Evolutionary conservation across 768 basidiomycete species (phyloP).

Genomic region (Cyclocybe aegerita): DNA sequence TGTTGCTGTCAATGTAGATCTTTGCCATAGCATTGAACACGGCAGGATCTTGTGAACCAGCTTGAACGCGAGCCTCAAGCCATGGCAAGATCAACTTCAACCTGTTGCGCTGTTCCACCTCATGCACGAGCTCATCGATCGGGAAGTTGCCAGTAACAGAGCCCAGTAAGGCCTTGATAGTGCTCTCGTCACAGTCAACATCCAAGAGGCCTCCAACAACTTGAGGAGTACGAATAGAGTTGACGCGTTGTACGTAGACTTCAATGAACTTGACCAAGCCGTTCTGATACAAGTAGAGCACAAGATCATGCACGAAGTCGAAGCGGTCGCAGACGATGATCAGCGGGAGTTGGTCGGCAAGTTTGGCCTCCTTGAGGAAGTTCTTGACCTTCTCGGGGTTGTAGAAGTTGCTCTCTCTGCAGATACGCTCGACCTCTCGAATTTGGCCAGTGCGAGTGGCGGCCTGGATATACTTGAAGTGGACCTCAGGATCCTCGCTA

Average conservation of each 20-base stretch:
- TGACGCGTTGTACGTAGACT: conserved; percentile 99
- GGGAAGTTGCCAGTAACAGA: conserved; percentile 97
- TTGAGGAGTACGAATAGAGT: conserved; percentile 95
- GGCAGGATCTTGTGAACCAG: conserved; percentile 91
- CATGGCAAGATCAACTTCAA: conserved; percentile 97
- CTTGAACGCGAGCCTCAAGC: conserved; percentile 91
- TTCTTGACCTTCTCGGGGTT: conserved; percentile 99
- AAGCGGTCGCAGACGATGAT: conserved; percentile 99
- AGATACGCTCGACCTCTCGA: conserved; percentile 98
- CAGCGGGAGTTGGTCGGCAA: conserved; percentile 93
- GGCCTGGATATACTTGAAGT: conserved; percentile 99
- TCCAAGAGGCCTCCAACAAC: conserved; percentile 96
- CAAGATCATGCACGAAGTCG: conserved; percentile 98
- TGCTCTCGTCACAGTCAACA: conserved; percentile 95
- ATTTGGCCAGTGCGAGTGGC: conserved; percentile 98
- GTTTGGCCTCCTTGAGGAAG: conserved; percentile 98
- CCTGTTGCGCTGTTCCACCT: conserved; percentile 95
- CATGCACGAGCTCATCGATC: conserved; percentile 95
- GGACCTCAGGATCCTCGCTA: conserved; percentile 93
- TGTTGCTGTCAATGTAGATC: conserved; percentile 98
- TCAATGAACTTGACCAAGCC: conserved; percentile 96
- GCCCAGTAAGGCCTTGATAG: conserved; percentile 91
- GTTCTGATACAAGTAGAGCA: conserved; percentile 98
- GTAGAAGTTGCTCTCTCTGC: conserved; percentile 95
- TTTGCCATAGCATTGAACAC: conserved; percentile 98